Percentiles rank a stretch among this genome's conserved stretches.
Conservation (phyloP, 1,139 yeast genomes). For the Geotrichum macrosporum region DNA sequence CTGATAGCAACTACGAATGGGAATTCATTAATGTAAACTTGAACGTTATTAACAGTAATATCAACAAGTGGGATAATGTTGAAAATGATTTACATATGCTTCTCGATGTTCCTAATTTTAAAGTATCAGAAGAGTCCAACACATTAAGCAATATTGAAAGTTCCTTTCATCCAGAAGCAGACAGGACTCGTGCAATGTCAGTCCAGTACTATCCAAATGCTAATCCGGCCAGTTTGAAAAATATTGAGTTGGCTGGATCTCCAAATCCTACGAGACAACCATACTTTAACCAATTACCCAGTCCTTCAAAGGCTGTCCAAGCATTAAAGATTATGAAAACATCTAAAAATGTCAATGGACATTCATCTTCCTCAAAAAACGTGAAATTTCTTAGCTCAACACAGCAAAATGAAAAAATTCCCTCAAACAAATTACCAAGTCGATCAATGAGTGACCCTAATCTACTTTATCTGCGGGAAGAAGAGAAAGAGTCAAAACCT, state of each 20-base stretch:
- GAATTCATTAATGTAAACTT: conserved; percentile 26
- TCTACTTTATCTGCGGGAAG: not conserved
- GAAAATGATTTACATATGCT: conserved; percentile 20
- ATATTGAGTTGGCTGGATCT: not conserved
- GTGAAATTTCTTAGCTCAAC: not conserved
- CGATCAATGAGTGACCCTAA: not conserved
- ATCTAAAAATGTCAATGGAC: no score
- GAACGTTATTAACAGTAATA: conserved; percentile 23
- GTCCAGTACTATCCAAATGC: not conserved
- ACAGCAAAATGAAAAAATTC: not conserved
- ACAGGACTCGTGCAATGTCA: not conserved
- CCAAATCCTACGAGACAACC: not conserved
- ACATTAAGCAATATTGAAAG: not conserved
- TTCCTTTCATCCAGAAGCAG: not conserved
- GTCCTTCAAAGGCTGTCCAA: not conserved
- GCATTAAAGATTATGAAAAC: no score
- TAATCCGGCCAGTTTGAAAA: not conserved
- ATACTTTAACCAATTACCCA: not conserved
- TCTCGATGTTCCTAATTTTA: conserved; percentile 5
- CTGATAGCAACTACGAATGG: conserved; percentile 25
- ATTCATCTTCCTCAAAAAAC: no score
- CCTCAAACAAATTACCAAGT: not conserved
- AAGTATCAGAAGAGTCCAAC: not conserved
- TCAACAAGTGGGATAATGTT: conserved; percentile 21
- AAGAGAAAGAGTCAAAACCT: conserved; percentile 1